Conservation (phyloP, 192 early-diverging fungal genomes). For the Backusella parvicylindrica region DNA sequence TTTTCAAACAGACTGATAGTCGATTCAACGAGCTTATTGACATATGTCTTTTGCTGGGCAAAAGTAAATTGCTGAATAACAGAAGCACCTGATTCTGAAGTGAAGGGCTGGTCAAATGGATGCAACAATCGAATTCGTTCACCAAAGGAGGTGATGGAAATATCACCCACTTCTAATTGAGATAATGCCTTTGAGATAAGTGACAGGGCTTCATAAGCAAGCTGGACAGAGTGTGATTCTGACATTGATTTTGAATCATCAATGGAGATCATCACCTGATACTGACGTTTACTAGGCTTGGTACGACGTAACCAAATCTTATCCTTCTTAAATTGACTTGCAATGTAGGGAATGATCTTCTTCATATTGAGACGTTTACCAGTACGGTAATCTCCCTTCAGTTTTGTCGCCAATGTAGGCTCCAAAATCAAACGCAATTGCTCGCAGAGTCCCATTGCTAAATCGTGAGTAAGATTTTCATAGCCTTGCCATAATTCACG, state of each 20-base stretch:
- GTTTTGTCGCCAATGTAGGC: constrained; percentile 93
- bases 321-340: constrained; percentile 98
- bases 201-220: constrained; percentile 93
- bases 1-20: constrained; percentile 78
- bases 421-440: constrained; percentile 95
- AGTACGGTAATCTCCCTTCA: constrained; percentile 96
- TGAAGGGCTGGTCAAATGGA: constrained; percentile 92
- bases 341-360: constrained; percentile 99
- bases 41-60: constrained; percentile 84
- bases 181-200: constrained; percentile 88
- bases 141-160: constrained; percentile 90
- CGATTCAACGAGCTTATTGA: constrained; percentile 82
- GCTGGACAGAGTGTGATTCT: constrained; percentile 80
- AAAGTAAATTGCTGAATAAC: constrained; percentile 92
- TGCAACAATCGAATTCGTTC: constrained; percentile 84
- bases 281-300: constrained; percentile 93
- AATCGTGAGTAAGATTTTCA: constrained; percentile 84
- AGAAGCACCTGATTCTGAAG: constrained; percentile 83
- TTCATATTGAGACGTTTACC: constrained; percentile 99
- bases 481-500: constrained; percentile 88
- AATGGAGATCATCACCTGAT: constrained; percentile 97
- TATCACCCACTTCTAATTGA: constrained; percentile 93
- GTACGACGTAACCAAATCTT: constrained; percentile 99
- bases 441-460: constrained; percentile 89
- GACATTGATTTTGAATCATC: constrained; percentile 99